A percentile compares a stretch with the other conserved stretches of the same genome.
phyloP scores from a whole-genome alignment of 176 grass and related monocot genomes.

The Chloris gayana region DNA sequence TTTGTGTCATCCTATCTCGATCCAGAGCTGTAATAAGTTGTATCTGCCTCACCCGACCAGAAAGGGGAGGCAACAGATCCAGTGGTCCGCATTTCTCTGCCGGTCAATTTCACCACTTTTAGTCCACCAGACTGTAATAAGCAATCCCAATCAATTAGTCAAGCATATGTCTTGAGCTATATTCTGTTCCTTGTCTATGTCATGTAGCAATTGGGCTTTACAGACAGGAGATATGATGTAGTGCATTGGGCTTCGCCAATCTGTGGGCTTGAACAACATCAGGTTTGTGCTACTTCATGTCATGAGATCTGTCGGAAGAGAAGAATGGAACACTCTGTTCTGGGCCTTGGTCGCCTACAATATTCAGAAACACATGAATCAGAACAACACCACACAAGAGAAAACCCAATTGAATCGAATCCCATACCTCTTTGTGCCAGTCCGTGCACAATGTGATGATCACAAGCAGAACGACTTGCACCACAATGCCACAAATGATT shows the following conservation, averaged over 20 bases:
- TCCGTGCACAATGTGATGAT: constrained; percentile 54
- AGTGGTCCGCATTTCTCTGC: too few relatives aligned
- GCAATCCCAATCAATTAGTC: too few relatives aligned
- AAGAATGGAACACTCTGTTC: not conserved
- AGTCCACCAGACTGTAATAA: too few relatives aligned
- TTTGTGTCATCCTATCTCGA: too few relatives aligned
- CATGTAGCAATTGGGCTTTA: too few relatives aligned
- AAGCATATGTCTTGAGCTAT: too few relatives aligned
- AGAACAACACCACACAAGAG: not conserved
- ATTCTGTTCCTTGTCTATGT: not conserved
- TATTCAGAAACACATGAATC: not conserved
- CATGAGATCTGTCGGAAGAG: not conserved
- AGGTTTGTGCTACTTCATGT: not conserved
- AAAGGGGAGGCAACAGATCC: too few relatives aligned
- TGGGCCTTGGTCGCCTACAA: not conserved
- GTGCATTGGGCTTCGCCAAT: not conserved
- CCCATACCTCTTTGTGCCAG: constrained; percentile 69
- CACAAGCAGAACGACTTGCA: constrained; percentile 54
- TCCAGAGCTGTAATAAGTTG: too few relatives aligned
- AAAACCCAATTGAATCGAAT: not conserved
- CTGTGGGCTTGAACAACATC: not conserved
- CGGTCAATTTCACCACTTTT: too few relatives aligned
- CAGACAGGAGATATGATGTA: too few relatives aligned
- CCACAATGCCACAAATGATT: constrained; percentile 62
- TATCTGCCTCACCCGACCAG: too few relatives aligned